phyloP scores from a whole-genome alignment of 768 basidiomycete genomes.

The Mycena alexandri region DNA sequence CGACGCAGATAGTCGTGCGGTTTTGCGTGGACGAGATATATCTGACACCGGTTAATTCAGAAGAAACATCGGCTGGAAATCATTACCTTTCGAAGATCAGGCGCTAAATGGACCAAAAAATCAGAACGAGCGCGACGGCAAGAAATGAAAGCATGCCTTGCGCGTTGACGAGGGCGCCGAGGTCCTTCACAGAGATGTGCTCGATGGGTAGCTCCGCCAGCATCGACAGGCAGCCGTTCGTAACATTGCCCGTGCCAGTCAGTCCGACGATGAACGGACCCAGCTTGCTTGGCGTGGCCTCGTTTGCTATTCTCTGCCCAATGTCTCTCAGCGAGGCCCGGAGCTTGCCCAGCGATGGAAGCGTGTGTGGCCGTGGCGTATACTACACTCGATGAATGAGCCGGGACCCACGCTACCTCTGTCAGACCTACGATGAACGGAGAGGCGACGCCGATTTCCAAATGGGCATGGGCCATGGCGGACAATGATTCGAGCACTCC shows the following conservation, averaged over 20 bases:
- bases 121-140: constrained; percentile 7
- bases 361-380: constrained; percentile 85
- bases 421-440: constrained; percentile 78
- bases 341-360: constrained; percentile 67
- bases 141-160: constrained; percentile 54
- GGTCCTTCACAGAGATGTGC: constrained; percentile 66
- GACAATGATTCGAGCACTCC: constrained; percentile 87
- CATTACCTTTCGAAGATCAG: constrained; percentile 68
- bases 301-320: constrained; percentile 64
- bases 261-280: constrained; percentile 87
- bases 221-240: constrained; percentile 81
- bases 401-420: not conserved
- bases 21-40: constrained; percentile 81
- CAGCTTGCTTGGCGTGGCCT: constrained; percentile 71
- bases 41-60: constrained; percentile 51
- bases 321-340: constrained; percentile 67
- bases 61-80: not conserved
- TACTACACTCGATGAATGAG: constrained; percentile 56
- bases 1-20: constrained; percentile 78
- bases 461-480: constrained; percentile 81
- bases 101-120: constrained; percentile 52
- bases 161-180: constrained; percentile 67
- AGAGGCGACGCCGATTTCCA: constrained; percentile 83
- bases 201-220: constrained; percentile 77
- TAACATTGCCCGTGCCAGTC: constrained; percentile 88